Evolutionary conservation across 2,329 filamentous ascomycete genomes (phyloP).

Genomic region (Grosmannia penicillata): DNA sequence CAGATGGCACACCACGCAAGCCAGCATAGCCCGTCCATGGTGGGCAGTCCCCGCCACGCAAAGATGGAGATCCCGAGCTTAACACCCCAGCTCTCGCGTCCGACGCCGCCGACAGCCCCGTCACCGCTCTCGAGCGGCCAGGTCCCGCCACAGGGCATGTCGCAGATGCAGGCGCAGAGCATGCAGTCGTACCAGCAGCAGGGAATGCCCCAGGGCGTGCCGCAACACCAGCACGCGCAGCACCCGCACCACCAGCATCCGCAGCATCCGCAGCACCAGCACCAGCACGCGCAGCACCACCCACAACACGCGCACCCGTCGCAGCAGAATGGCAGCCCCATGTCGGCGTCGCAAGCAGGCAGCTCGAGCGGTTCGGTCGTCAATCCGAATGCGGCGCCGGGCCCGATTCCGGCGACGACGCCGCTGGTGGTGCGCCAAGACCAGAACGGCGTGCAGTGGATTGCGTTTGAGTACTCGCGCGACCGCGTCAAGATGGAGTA

Average conservation of each 20-base stretch:
- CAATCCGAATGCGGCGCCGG: slow-evolving; percentile 83
- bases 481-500: slow-evolving; percentile 99
- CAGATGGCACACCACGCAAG: slow-evolving; percentile 44
- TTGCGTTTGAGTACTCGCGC: slow-evolving; percentile 93
- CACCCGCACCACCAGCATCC: slow-evolving; percentile 2
- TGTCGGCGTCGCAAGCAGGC: slow-evolving; percentile 4
- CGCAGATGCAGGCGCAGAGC: slow-evolving; percentile 26
- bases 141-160: slow-evolving; percentile 7
- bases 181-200: slow-evolving; percentile 21
- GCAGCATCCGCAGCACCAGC: slow-evolving; percentile 1
- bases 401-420: slow-evolving; percentile 91
- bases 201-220: slow-evolving; percentile 6
- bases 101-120: slow-evolving; percentile 18
- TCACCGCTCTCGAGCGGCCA: slow-evolving; percentile 11
- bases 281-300: slow-evolving; percentile 9
- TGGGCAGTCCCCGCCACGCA: slow-evolving; percentile 43
- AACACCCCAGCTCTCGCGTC: slow-evolving; percentile 46
- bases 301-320: slow-evolving; percentile 2
- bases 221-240: slow-evolving; percentile 6
- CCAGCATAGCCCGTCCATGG: slow-evolving; percentile 44
- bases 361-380: slow-evolving; percentile 20
- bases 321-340: slow-evolving; percentile 9
- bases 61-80: slow-evolving; percentile 48
- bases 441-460: slow-evolving; percentile 95
- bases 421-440: slow-evolving; percentile 89